Conservation (phyloP, 164 flowering plant species). For the Sextonia rubra region DNA sequence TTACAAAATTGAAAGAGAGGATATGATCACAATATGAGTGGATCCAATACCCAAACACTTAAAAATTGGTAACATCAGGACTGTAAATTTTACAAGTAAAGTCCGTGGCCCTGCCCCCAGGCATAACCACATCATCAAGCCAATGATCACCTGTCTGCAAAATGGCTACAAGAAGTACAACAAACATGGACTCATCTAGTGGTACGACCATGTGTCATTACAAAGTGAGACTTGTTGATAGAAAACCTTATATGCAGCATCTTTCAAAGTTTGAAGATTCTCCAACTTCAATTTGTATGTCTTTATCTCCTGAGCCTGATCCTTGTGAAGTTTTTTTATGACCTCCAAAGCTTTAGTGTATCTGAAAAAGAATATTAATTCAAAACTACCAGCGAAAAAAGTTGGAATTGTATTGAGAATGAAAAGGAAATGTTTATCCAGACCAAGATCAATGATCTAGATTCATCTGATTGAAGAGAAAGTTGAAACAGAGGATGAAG, state of each 20-base stretch:
- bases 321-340: constrained; percentile 97
- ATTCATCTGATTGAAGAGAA: too few relatives aligned
- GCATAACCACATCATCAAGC: not conserved
- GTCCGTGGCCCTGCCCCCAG: too few relatives aligned
- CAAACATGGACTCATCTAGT: not conserved
- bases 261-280: constrained; percentile 84
- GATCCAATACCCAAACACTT: too few relatives aligned
- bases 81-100: too few relatives aligned
- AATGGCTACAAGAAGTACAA: not conserved
- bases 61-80: too few relatives aligned
- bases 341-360: constrained; percentile 98
- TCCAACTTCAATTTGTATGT: constrained; percentile 85
- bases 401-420: too few relatives aligned
- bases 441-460: too few relatives aligned
- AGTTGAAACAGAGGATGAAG: too few relatives aligned
- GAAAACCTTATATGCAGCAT: constrained; percentile 86
- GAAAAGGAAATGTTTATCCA: too few relatives aligned
- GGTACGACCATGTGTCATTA: not conserved
- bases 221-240: not conserved
- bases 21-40: too few relatives aligned
- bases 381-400: not conserved
- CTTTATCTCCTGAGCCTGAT: constrained; percentile 93
- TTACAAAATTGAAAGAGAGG: too few relatives aligned
- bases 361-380: constrained; percentile 26
- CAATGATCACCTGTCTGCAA: not conserved